phyloP scores from a whole-genome alignment of 257 asterid species.

The Solanum ahanhuiri region DNA sequence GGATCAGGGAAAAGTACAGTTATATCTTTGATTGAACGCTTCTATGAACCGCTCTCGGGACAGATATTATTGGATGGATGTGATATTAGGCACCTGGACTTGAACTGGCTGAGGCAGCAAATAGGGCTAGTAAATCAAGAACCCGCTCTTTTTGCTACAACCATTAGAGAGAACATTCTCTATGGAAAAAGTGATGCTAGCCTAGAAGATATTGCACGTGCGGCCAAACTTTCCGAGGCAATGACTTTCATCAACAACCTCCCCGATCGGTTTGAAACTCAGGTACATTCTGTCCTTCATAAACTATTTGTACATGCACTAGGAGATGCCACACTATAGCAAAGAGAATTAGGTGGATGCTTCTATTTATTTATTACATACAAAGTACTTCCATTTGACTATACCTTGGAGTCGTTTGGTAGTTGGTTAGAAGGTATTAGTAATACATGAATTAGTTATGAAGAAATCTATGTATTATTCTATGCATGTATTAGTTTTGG shows the following conservation, averaged over 20 bases:
- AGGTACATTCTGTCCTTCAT: slow-evolving; percentile 31
- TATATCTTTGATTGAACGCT: slow-evolving; percentile 83
- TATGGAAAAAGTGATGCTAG: slow-evolving; percentile 81
- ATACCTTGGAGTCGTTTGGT: background rate
- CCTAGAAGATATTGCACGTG: slow-evolving; percentile 57
- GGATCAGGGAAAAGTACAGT: slow-evolving; percentile 98
- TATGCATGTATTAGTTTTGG: background rate
- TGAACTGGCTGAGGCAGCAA: slow-evolving; percentile 81
- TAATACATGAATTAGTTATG: background rate
- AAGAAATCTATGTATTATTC: background rate
- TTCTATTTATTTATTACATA: background rate
- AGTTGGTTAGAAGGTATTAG: background rate
- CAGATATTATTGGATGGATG: slow-evolving; percentile 56
- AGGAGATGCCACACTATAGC: background rate
- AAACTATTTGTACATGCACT: background rate
- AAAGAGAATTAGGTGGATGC: background rate
- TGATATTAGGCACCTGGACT: slow-evolving; percentile 53
- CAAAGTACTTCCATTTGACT: background rate
- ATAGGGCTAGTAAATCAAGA: slow-evolving; percentile 93
- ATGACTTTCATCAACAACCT: slow-evolving; percentile 75
- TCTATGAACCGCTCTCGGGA: slow-evolving; percentile 73
- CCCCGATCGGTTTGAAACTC: slow-evolving; percentile 84
- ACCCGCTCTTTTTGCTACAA: slow-evolving; percentile 88
- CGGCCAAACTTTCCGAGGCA: slow-evolving; percentile 86
- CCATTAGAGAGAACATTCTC: slow-evolving; percentile 71